These are phyloP conservation scores for Musa acuminata DNA, from an alignment of 176 grass and related monocot genomes.

Conservation along the genomic window DNA sequence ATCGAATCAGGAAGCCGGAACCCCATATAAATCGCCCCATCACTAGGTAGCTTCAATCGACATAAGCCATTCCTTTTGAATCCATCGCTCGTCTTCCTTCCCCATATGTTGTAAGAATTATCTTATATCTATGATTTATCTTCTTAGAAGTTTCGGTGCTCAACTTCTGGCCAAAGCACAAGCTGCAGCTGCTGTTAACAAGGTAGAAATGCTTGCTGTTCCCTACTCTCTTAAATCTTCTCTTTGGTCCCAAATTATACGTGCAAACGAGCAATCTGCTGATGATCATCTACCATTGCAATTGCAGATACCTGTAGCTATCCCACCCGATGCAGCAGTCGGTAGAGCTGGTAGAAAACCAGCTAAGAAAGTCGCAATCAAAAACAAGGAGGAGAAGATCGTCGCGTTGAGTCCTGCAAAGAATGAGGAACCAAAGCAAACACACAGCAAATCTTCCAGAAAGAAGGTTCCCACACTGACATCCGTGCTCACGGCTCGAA, in stretches of 20 bases:
- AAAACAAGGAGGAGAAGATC: slow-evolving; percentile 32
- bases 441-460: slow-evolving; percentile 2
- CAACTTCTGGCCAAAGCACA: slow-evolving; percentile 21
- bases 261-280: background rate
- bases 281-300: background rate
- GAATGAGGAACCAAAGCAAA: slow-evolving; percentile 20
- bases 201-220: slow-evolving; percentile 24
- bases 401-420: slow-evolving; percentile 39
- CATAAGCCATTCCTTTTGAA: background rate
- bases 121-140: background rate
- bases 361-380: slow-evolving; percentile 28
- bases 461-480: slow-evolving; percentile 7
- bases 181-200: slow-evolving; percentile 8
- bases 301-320: slow-evolving; percentile 21
- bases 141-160: slow-evolving; percentile 18
- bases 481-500: slow-evolving; percentile 21
- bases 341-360: slow-evolving; percentile 27
- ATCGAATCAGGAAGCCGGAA: background rate
- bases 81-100: too few relatives aligned
- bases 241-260: background rate
- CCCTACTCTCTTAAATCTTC: background rate
- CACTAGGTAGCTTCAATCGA: background rate
- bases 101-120: too few relatives aligned
- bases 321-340: slow-evolving; percentile 27
- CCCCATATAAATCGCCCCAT: slow-evolving; percentile 19